Evolutionary conservation across 305 asterid species (phyloP), one percentile per base, ranked within the genome.

Genomic region (Fraxinus floribunda): DNA sequence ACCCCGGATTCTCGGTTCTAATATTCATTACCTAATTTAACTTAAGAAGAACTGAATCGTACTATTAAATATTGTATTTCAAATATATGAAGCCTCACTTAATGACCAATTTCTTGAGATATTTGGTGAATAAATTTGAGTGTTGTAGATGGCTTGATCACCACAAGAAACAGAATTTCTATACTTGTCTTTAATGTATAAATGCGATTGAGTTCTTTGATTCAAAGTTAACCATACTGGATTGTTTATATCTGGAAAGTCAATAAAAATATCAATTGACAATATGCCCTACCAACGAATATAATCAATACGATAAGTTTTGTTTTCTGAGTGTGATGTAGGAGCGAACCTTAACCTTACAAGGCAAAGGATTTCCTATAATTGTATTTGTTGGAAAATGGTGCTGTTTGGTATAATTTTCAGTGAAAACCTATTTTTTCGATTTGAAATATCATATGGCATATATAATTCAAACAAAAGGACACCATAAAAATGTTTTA

Each of bases 231-330:
- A 66, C 36, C 4, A n/a, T 26, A 66, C 4, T 7, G 36, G 7
- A 64, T 22, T 82, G 22, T 49, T 78, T 35, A 78, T 4, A 76
- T 2, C 55, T 44, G 57, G 55, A 46, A 46, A 36, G 57, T 11
- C 57, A 46, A 46, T 11, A 46, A 46, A 46, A 46, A 11, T 46
- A 44, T 18, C 46, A 76, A 66, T 11, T 24, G 83, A 75, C 77
- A 60, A 22, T 1, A 39, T 60, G 60, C 79, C 88, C 85, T 80
- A 86, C 85, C 86, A 76, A 86, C 88, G 72, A 75, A 36, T 36
- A 36, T 36, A 36, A 36, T 77, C 35, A 8, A 10, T 5, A 29
- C 13, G 36, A 62, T 62, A 20, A 26, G 13, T 68, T 68, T 38
- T 68, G 74, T 68, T 68, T 29, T 9, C 29, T 26, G 74, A 68